Percentiles rank a stretch among this genome's conserved stretches.
Evolutionary conservation across 805 yeast species (phyloP).

Genomic region (Candida ascalaphidarum): DNA sequence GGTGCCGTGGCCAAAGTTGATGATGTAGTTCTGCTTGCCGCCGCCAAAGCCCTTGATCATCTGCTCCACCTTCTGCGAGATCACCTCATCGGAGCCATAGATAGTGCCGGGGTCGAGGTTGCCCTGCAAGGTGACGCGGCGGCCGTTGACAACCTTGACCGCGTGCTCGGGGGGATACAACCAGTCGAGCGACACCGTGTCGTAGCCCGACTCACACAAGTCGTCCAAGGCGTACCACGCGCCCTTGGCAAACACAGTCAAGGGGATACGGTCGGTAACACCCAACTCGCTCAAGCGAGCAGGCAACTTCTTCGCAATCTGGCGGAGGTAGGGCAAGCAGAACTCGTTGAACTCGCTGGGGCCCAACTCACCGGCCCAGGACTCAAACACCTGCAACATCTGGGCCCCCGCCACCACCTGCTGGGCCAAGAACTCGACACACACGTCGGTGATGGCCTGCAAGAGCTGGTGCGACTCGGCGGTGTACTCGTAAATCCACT

Average conservation of each 20-base stretch:
- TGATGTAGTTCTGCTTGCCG: constrained; percentile 83
- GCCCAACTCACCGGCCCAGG: constrained; percentile 97
- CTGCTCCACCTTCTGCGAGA: constrained; percentile 69
- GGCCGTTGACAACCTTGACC: constrained; percentile 57
- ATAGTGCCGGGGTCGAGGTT: constrained; percentile 93
- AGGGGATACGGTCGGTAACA: constrained; percentile 62
- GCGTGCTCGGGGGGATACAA: constrained; percentile 79
- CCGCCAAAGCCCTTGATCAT: constrained; percentile 94
- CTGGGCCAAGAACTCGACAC: constrained; percentile 85
- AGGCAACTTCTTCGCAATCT: constrained; percentile 66
- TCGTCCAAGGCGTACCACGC: constrained; percentile 95
- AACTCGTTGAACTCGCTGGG: constrained; percentile 84
- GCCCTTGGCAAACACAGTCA: constrained; percentile 89
- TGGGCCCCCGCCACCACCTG: constrained; percentile 98
- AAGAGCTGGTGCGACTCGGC: constrained; percentile 62
- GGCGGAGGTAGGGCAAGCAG: constrained; percentile 78
- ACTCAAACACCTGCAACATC: constrained; percentile 92
- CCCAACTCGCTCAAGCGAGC: constrained; percentile 64
- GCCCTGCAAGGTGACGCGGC: constrained; percentile 83
- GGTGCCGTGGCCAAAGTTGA: constrained; percentile 97
- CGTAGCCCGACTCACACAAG: constrained; percentile 72
- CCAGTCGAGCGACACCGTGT: constrained; percentile 93
- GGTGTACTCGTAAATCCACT: constrained; percentile 83
- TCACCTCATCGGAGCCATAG: constrained; percentile 80
- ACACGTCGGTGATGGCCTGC: constrained; percentile 75